Percentiles rank a stretch among this genome's conserved stretches.
phyloP scores from a whole-genome alignment of 768 basidiomycete species.

The Galerina sulciceps region DNA sequence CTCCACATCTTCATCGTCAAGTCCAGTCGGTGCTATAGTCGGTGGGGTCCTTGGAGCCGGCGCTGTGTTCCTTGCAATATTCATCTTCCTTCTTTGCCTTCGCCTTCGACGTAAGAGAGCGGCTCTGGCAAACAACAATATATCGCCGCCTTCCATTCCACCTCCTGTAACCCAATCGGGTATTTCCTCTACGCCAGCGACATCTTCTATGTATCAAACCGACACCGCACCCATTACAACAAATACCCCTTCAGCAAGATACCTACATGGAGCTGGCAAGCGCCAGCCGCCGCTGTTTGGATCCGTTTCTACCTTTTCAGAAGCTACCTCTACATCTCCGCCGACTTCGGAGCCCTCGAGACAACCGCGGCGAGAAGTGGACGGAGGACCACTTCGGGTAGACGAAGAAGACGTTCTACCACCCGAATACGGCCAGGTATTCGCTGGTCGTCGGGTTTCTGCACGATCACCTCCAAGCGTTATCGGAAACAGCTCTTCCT shows the following conservation, averaged over 20 bases:
- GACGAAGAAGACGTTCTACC: conserved; percentile 28
- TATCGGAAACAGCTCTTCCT: too few relatives aligned
- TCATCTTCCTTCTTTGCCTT: conserved; percentile 19
- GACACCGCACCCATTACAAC: background rate
- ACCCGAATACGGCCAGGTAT: conserved; percentile 33
- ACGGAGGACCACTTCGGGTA: conserved; percentile 24
- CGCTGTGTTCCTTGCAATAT: conserved; percentile 28
- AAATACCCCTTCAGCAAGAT: background rate
- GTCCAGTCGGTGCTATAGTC: conserved; percentile 38
- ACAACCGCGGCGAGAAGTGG: conserved; percentile 21
- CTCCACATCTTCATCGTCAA: background rate
- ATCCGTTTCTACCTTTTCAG: conserved; percentile 3
- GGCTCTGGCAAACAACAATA: background rate
- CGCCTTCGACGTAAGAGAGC: conserved; percentile 7
- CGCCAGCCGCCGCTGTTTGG: background rate
- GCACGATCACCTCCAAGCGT: too few relatives aligned
- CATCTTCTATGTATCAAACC: too few relatives aligned
- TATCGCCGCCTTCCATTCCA: background rate
- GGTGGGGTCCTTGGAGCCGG: conserved; percentile 46
- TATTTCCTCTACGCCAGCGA: background rate
- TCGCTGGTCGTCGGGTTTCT: background rate
- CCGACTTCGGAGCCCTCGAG: background rate
- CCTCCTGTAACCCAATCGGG: background rate
- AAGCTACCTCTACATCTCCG: background rate
- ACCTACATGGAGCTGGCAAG: background rate